Base-by-base conservation (phyloP, 1,139 yeast species). In the Geotrichum klebahnii region DNA sequence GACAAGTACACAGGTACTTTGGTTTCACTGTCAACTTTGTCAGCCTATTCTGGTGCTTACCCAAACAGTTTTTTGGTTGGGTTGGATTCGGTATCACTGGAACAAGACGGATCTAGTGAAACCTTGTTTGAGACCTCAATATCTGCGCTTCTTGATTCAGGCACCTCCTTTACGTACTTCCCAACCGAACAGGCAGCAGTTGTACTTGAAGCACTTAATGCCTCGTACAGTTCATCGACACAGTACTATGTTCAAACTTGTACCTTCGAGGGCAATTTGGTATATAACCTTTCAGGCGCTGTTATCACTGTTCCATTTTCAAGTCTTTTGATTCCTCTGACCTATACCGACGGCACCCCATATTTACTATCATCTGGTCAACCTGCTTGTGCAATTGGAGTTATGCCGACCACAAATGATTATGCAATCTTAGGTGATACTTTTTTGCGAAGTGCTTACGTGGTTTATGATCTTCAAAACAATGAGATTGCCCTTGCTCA, bases 391-490 rank as follows among this genome's bases (percentile, higher is more conserved):
- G 46, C 53, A n/a, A 36, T 55, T 14, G 58, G 58, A 14, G 40
- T 54, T 26, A 50, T 55, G 16, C 38, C 48, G 16, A 41, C 39
- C 14, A 4, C 39, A 10, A 49, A 46, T 41, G 51, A 52, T 39
- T 37, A 49, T 55, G 46, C 54, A 51, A 29, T 79, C 14, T 64
- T 87, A 12, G 96, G 96, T 42, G 95, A 86, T 65, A 77, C 82
- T 29, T 81, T 87, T 67, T 69, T 89, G 60, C 75, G 87, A 54
- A 73, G 78, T 48, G 89, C 86, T 6, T 88, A 88, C 63, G 78
- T 82, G 50, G 95, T 87, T 39, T 87, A 28, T 37, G 51, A 48
- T 19, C 8, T 48, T 28, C 8, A 44, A 16, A 48, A 48, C 40
- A 16, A 48, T 29, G 23, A 48, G 20, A 44, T 44, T 19, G 43